phyloP scores from a whole-genome alignment of 768 basidiomycete species.

The Glaciozyma martinii region DNA sequence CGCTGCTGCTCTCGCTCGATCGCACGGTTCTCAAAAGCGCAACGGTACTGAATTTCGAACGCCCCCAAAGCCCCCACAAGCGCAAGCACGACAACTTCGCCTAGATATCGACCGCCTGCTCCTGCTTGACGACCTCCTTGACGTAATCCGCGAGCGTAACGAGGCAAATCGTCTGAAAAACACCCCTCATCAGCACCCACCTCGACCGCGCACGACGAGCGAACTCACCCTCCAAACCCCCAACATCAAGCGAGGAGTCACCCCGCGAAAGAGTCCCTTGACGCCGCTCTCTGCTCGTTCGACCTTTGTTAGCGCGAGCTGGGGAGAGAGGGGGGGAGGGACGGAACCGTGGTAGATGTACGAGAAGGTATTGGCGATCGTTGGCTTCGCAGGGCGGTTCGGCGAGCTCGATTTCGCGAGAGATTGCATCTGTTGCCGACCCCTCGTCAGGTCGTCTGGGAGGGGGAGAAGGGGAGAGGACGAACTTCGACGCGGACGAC shows the following conservation, averaged over 20 bases:
- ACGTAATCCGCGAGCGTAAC: not conserved
- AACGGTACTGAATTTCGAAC: no score
- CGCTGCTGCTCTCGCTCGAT: no score
- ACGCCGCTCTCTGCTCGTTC: constrained; percentile 59
- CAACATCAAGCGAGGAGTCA: constrained; percentile 88
- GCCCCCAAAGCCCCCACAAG: no score
- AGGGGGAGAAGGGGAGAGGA: no score
- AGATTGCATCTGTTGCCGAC: constrained; percentile 73
- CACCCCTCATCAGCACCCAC: no score
- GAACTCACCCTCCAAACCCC: constrained; percentile 57
- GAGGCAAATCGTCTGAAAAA: not conserved
- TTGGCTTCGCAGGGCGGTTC: constrained; percentile 74
- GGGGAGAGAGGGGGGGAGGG: not conserved
- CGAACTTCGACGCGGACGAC: constrained; percentile 73
- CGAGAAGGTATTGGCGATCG: constrained; percentile 64
- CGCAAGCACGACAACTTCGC: no score
- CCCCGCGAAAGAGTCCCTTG: constrained; percentile 90
- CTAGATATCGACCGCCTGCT: no score
- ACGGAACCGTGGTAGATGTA: constrained; percentile 72
- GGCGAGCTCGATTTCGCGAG: constrained; percentile 42
- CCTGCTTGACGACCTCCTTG: not conserved
- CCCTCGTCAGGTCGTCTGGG: not conserved
- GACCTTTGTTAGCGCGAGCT: no score
- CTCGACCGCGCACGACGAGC: no score
- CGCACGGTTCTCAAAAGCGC: no score